Conservation (phyloP, 148 eudicot genomes). For the Vaccinium myrtillus region DNA sequence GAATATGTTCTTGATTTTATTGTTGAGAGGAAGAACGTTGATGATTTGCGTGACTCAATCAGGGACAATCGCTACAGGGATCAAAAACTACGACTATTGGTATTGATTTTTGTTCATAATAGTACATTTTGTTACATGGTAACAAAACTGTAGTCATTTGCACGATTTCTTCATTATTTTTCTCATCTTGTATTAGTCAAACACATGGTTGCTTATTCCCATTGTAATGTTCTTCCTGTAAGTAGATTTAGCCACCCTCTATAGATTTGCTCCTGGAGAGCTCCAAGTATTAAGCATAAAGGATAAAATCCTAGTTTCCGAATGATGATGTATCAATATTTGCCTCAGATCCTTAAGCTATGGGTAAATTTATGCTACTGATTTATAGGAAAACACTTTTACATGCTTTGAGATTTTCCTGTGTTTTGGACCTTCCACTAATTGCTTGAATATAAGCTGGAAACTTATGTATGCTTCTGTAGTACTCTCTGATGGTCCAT, state of each 20-base stretch:
- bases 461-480: not conserved
- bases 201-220: not conserved
- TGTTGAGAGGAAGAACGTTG: constrained; percentile 89
- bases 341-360: not conserved
- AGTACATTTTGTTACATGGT: not conserved
- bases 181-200: not conserved
- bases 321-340: not conserved
- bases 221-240: not conserved
- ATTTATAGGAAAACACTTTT: not conserved
- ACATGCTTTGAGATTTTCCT: not conserved
- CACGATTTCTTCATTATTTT: not conserved
- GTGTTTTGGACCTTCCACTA: not conserved
- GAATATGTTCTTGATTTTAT: constrained; percentile 95
- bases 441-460: not conserved
- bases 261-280: not conserved
- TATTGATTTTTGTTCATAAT: constrained; percentile 29
- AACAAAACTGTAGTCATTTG: not conserved
- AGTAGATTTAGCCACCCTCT: not conserved
- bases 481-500: not conserved
- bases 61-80: constrained; percentile 88
- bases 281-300: not conserved
- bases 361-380: not conserved
- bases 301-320: not conserved
- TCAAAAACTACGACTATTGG: constrained; percentile 91
- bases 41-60: constrained; percentile 78